A percentile compares a stretch with the other conserved stretches of the same genome.
Evolutionary conservation across 371 early-diverging fungal genomes (phyloP).

Genomic region (Mortierella sp.): DNA sequence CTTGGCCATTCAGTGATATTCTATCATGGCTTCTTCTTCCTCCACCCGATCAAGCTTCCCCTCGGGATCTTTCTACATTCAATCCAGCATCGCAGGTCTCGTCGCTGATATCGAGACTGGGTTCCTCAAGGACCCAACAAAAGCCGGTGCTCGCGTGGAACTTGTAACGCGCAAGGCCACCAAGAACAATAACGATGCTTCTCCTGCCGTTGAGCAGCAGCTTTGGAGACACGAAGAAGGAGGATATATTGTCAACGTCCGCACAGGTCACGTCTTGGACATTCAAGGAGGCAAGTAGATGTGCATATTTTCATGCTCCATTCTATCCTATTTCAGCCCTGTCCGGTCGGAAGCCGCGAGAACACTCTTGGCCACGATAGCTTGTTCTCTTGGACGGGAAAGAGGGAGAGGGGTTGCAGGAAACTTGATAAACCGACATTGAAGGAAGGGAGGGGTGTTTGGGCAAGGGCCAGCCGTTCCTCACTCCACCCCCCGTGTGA

Average conservation of each 20-base stretch:
- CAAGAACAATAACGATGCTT: constrained; percentile 27
- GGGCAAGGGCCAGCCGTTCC: too few species aligned
- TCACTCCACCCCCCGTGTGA: too few species aligned
- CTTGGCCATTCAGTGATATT: neutral
- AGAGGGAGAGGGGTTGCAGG: neutral
- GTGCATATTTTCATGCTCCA: neutral
- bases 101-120: constrained; percentile 51
- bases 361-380: too few species aligned
- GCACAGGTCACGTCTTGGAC: constrained; percentile 52
- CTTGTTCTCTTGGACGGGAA: constrained; percentile 13
- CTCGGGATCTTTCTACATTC: constrained; percentile 42
- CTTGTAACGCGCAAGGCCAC: constrained; percentile 35
- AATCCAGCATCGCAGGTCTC: constrained; percentile 38
- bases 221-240: constrained; percentile 48
- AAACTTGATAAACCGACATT: neutral
- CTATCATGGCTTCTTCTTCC: constrained; percentile 34
- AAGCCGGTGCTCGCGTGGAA: constrained; percentile 51
- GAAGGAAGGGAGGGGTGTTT: neutral
- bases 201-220: constrained; percentile 39
- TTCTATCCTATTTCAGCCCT: constrained; percentile 1
- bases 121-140: constrained; percentile 49
- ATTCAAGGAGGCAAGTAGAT: constrained; percentile 47
- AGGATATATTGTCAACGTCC: constrained; percentile 43
- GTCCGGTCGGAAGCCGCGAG: too few species aligned
- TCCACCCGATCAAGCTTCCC: constrained; percentile 45